Evolutionary conservation across 129 eudicot species (phyloP).

Genomic region (Cynara cardunculus): DNA sequence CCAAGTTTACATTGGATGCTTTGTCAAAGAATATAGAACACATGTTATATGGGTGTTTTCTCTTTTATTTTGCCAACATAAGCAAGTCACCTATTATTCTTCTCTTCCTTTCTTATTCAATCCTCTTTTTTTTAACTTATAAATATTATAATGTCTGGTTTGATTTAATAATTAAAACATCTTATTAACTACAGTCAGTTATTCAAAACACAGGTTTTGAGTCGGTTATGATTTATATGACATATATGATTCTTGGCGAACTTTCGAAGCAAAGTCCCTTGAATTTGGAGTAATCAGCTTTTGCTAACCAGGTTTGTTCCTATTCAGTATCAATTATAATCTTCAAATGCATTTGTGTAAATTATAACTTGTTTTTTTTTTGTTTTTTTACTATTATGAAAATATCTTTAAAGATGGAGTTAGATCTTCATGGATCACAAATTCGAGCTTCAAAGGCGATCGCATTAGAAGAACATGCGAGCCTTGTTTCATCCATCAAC

Average conservation of each 20-base stretch:
- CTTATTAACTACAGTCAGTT: not conserved
- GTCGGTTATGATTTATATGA: not conserved
- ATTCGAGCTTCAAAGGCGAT: constrained; percentile 22
- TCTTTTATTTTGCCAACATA: constrained; percentile 16
- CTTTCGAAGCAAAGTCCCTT: not conserved
- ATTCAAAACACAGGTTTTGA: not conserved
- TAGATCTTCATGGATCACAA: constrained; percentile 19
- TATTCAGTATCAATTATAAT: not conserved
- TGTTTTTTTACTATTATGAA: not conserved
- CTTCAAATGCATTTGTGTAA: not conserved
- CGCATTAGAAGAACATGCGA: constrained; percentile 18
- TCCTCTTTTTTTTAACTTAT: constrained; percentile 12
- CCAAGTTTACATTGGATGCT: constrained; percentile 19
- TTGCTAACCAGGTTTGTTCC: constrained; percentile 11
- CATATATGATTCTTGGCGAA: not conserved
- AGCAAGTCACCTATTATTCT: constrained; percentile 35
- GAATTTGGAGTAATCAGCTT: constrained; percentile 7
- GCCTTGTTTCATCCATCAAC: constrained; percentile 40
- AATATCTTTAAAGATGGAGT: constrained; percentile 15
- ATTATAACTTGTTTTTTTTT: not conserved
- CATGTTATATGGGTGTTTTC: not conserved
- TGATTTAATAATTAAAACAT: not conserved
- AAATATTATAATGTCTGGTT: not conserved
- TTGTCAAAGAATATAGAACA: constrained; percentile 11
- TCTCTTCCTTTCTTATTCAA: constrained; percentile 3